Percentiles rank a stretch among this genome's conserved stretches.
phyloP scores from a whole-genome alignment of 768 basidiomycete genomes.

The Termitomyces bulborhizus region DNA sequence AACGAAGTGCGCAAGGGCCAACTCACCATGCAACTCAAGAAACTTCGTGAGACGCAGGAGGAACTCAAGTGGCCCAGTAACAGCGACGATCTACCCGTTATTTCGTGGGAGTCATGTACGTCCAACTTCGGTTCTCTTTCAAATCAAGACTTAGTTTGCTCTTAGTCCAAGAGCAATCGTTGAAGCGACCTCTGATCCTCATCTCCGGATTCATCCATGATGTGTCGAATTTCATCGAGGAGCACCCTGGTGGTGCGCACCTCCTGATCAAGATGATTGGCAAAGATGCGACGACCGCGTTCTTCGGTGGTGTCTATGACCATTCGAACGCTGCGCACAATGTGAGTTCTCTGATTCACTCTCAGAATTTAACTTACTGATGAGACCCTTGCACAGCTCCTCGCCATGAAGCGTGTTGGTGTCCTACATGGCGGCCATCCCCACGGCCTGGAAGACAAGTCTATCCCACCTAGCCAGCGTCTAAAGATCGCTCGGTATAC shows the following conservation, averaged over 20 bases:
- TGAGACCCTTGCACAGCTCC: constrained; percentile 28
- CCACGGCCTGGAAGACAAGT: constrained; percentile 53
- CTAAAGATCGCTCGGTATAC: constrained; percentile 63
- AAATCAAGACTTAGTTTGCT: background rate
- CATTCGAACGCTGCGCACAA: constrained; percentile 89
- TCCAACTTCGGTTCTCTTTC: constrained; percentile 5
- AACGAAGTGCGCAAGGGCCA: constrained; percentile 79
- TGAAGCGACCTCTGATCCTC: constrained; percentile 76
- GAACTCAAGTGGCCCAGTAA: constrained; percentile 75
- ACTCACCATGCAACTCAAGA: constrained; percentile 91
- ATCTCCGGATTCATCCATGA: constrained; percentile 94
- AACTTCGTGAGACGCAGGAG: constrained; percentile 73
- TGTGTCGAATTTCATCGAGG: constrained; percentile 75
- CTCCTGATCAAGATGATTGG: constrained; percentile 81
- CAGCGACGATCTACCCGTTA: constrained; percentile 68
- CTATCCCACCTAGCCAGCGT: constrained; percentile 67
- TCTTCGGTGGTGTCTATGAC: constrained; percentile 89
- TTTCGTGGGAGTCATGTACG: constrained; percentile 84
- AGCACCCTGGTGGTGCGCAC: constrained; percentile 89
- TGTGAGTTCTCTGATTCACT: constrained; percentile 28
- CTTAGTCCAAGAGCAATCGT: constrained; percentile 71
- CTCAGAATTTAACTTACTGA: background rate
- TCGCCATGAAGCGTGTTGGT: constrained; percentile 64
- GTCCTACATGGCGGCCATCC: constrained; percentile 56
- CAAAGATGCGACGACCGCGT: constrained; percentile 87